Percentiles rank a stretch among this genome's conserved stretches.
Conservation (phyloP, 805 yeast species). For the Hemisphaericaspora nanyangensis region DNA sequence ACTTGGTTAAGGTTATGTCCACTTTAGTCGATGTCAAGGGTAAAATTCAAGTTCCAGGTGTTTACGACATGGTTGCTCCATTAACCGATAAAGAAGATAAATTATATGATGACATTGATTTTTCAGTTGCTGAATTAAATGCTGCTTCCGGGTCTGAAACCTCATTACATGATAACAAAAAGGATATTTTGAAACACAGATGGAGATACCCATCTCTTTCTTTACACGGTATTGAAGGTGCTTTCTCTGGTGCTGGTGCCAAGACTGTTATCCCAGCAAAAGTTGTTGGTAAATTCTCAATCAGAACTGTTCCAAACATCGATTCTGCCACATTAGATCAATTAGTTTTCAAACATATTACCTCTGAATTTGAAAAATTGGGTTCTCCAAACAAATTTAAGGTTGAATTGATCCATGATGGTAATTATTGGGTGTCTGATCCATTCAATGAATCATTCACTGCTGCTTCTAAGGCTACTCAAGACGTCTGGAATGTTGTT, state of each 20-base stretch:
- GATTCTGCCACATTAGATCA: conserved; percentile 74
- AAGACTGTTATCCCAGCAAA: conserved; percentile 97
- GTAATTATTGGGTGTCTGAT: conserved; percentile 93
- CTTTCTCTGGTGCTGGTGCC: conserved; percentile 91
- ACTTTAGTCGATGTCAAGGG: conserved; percentile 80
- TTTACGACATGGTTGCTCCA: conserved; percentile 92
- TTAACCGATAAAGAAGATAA: conserved; percentile 74
- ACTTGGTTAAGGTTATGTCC: conserved; percentile 73
- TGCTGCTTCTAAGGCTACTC: conserved; percentile 93
- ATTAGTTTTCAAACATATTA: conserved; percentile 68
- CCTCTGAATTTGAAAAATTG: conserved; percentile 60
- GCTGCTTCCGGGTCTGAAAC: conserved; percentile 87
- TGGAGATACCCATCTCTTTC: conserved; percentile 98
- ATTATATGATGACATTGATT: conserved; percentile 83
- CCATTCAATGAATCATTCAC: conserved; percentile 90
- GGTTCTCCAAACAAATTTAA: conserved; percentile 72
- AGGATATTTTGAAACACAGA: conserved; percentile 91
- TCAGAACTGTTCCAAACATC: conserved; percentile 96
- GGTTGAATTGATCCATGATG: conserved; percentile 85
- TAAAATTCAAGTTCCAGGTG: conserved; percentile 80
- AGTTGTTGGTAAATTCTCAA: conserved; percentile 91
- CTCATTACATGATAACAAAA: conserved; percentile 69
- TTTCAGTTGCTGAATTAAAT: conserved; percentile 77
- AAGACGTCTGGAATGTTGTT: conserved; percentile 89
- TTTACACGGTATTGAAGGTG: conserved; percentile 96